These are phyloP conservation scores for Pseudogymnoascus sp. DNA, from an alignment of 2,329 filamentous ascomycete genomes.

Conservation along the genomic window DNA sequence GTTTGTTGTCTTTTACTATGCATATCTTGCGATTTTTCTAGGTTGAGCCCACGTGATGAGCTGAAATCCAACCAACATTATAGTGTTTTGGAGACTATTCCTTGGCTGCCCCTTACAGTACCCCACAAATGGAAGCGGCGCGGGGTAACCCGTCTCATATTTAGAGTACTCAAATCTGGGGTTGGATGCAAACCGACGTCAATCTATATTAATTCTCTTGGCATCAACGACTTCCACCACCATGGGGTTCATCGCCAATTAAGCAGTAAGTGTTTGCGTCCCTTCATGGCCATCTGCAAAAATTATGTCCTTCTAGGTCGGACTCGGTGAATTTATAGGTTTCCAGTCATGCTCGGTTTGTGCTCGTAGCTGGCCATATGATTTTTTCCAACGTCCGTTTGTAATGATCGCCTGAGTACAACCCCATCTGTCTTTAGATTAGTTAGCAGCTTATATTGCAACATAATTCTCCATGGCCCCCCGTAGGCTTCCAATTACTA, in stretches of 20 bases:
- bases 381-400: not conserved
- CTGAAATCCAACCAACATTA: not conserved
- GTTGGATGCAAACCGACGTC: not conserved
- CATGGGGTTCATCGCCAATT: not conserved
- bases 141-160: not conserved
- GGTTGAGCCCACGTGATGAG: not conserved
- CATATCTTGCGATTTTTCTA: not conserved
- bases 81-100: not conserved
- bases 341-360: not conserved
- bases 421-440: not conserved
- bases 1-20: not conserved
- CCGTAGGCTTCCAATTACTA: not conserved
- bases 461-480: not conserved
- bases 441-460: not conserved
- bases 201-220: constrained; percentile 1
- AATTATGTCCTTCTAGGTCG: not conserved
- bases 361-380: not conserved
- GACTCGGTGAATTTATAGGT: not conserved
- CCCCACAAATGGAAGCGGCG: not conserved
- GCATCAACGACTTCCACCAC: not conserved
- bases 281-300: not conserved
- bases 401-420: not conserved
- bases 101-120: not conserved
- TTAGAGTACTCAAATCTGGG: constrained; percentile 3
- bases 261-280: not conserved